Evolutionary conservation across 1,284 basidiomycete genomes (phyloP).

Genomic region (Ceratobasidium papillatum): DNA sequence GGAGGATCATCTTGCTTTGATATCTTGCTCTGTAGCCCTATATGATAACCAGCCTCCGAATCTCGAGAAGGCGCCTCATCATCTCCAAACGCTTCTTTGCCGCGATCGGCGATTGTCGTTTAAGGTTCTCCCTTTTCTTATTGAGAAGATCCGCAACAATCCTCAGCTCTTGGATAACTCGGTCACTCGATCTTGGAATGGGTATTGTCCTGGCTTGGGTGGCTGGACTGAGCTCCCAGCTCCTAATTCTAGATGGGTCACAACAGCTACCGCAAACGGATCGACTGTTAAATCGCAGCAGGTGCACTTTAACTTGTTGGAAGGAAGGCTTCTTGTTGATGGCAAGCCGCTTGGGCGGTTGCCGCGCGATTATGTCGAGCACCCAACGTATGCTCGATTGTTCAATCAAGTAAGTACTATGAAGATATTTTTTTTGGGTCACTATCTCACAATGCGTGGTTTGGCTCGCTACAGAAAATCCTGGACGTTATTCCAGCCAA

Average conservation of each 20-base stretch:
- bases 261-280: constrained; percentile 47
- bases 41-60: constrained; percentile 50
- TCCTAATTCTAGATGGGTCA: constrained; percentile 55
- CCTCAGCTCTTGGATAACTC: constrained; percentile 52
- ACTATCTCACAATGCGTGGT: too few species aligned
- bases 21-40: constrained; percentile 54
- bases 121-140: constrained; percentile 42
- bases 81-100: constrained; percentile 4
- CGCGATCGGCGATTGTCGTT: constrained; percentile 51
- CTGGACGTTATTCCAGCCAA: constrained; percentile 53
- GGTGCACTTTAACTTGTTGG: constrained; percentile 56
- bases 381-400: constrained; percentile 52
- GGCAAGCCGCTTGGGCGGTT: constrained; percentile 56
- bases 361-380: constrained; percentile 50
- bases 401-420: constrained; percentile 49
- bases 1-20: constrained; percentile 50
- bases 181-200: constrained; percentile 53
- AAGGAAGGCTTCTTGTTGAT: constrained; percentile 57
- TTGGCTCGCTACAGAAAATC: constrained; percentile 49
- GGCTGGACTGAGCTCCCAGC: constrained; percentile 50
- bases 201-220: constrained; percentile 48
- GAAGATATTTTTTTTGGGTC: too few species aligned
- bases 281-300: constrained; percentile 9
- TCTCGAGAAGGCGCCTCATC: background rate
- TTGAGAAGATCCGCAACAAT: constrained; percentile 28